phyloP scores from a whole-genome alignment of 2,329 filamentous ascomycete genomes.

The Sclerotinia spermophila region DNA sequence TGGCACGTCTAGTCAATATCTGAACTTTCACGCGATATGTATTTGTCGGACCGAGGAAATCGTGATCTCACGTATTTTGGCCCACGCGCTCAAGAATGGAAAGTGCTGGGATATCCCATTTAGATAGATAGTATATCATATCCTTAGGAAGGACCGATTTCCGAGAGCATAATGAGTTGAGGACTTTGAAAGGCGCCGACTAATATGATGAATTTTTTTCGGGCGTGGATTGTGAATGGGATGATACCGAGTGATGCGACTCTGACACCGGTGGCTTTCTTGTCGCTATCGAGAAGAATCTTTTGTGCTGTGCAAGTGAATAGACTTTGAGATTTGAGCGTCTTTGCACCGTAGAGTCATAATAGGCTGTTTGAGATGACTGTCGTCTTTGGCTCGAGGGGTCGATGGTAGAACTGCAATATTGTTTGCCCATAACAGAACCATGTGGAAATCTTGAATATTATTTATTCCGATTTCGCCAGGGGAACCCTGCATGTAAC shows the following conservation, averaged over 20 bases:
- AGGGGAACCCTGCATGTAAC: constrained; percentile 40
- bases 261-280: constrained; percentile 1
- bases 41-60: constrained; percentile 4
- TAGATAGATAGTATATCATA: constrained; percentile 43
- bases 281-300: constrained; percentile 41
- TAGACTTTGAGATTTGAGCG: constrained; percentile 40
- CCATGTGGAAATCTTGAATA: constrained; percentile 3
- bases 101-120: constrained; percentile 45
- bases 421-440: constrained; percentile 6
- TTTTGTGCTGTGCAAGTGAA: constrained; percentile 41
- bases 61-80: constrained; percentile 43
- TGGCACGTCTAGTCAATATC: background rate
- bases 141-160: constrained; percentile 44
- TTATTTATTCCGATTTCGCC: constrained; percentile 36
- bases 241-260: background rate
- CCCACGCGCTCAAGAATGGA: constrained; percentile 49
- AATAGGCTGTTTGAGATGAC: constrained; percentile 11
- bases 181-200: constrained; percentile 48
- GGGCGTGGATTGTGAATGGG: constrained; percentile 25
- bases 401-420: constrained; percentile 3
- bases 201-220: constrained; percentile 41
- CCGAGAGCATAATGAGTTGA: constrained; percentile 48
- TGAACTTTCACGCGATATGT: background rate
- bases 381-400: background rate
- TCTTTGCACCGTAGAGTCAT: background rate